Base-by-base conservation (phyloP, 345 rosid species). In the Xanthoceras sorbifolium region DNA sequence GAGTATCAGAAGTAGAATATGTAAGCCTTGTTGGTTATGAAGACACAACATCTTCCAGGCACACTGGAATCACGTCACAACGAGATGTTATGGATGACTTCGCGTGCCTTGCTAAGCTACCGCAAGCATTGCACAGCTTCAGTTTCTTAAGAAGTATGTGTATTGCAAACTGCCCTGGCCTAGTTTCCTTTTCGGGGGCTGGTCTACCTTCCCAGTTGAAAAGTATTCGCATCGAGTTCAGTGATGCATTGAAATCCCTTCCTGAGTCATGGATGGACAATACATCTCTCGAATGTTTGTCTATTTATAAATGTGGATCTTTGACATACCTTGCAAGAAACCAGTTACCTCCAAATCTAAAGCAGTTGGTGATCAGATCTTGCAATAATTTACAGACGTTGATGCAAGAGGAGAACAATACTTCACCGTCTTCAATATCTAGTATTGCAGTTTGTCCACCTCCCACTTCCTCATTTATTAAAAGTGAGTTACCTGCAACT, bases 121-220 rank as follows among this genome's bases (percentile, higher is more conserved):
- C 34, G 9, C 42, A 20, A 68, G 64, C 18, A 17, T 54, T 61
- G 62, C 59, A n/a, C 26, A 62, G 32, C 7, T 44, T 44, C 61
- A 76, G 31, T 36, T 59, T 6, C 59, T 42, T 76, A 4, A 22
- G n/a, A n/a, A 36, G 42, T 18, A 54, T 76, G 38, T 1, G 25
- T 9, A 20, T 67, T 68, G 42, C 17, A 52, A 32, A 65, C 23
- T 75, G 71, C 48, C 31, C 71, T 15, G 17, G 28, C n/a, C 60
- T 48, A 17, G 17, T 48, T 17, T 48, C 6, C 54, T 48, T 48
- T 48, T 20, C 54, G 20, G n/a, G 15, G 32, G 20, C 32, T 34
- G 44, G 23, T 75, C 38, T 76, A 38, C 79, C 67, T 5, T 26
- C 59, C 28, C 20, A 15, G 54, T 54, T 73, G 11, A 42, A 25